Base-by-base conservation (phyloP, 2,329 filamentous ascomycete species). In the Phialophora tarda region DNA sequence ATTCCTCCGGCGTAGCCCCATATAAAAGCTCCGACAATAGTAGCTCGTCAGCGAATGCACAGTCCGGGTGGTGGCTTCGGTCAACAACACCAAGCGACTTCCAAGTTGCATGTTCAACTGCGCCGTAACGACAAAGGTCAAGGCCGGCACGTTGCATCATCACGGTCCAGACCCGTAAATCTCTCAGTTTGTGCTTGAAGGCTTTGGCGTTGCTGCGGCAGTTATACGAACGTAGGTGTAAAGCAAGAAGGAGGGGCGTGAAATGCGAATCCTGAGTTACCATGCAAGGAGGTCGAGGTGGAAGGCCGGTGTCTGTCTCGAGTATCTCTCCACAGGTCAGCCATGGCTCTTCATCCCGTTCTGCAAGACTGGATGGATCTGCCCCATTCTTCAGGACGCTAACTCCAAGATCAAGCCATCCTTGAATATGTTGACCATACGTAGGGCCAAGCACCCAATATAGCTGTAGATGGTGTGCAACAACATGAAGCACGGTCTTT, bases 101-200 rank as follows among this genome's bases (percentile, higher is more conserved):
- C 57, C 57, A 59, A 17, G 50, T 3, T 11, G 34, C 26, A 50
- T 11, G 21, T 30, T 59, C 57, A 24, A 10, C 11, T 21, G n/a
- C 41, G 24, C 57, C 57, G 24, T 59, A 59, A n/a, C 30, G 14
- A n/a, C 23, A 50, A 7, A 59, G 41, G 14, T 34, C 57, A 26
- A 59, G 41, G 3, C 57, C 57, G 1, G 57, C 57, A 23, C n/a
- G 17, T 12, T 50, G 57, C n/a, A 59, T 48, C 41, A 59, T 59
- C 14, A 23, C 26, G 7, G n/a, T 3, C 57, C 57, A 59, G 12
- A 21, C n/a, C 17, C 21, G 57, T 14, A 59, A 17, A 4, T 2
- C 1, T 24, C 2, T 11, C 47, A 26, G 21, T 11, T 17, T 12
- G 21, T 5, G 1, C 21, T 24, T n/a, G 17, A 34, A 14, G 32